Evolutionary conservation across 331 rosid genomes (phyloP).

Genomic region (Phaseolus coccineus): DNA sequence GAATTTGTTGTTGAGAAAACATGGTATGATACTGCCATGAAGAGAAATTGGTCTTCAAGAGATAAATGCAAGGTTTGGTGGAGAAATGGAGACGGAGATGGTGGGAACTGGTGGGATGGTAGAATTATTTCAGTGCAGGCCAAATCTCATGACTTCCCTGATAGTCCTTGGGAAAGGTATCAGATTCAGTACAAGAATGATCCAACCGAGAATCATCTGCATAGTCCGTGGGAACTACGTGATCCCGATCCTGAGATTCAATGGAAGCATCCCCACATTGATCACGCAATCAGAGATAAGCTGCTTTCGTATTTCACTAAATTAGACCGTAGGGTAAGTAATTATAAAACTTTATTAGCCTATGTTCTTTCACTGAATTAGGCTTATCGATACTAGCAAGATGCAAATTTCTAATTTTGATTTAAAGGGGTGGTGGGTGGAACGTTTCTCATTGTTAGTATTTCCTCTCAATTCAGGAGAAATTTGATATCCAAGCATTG

Average conservation of each 20-base stretch:
- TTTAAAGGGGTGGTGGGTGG: neutral
- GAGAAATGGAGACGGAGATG: slow-evolving; percentile 63
- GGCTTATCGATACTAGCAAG: slow-evolving; percentile 9
- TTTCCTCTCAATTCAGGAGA: slow-evolving; percentile 56
- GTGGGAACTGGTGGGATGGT: slow-evolving; percentile 84
- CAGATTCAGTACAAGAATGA: slow-evolving; percentile 61
- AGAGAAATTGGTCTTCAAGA: slow-evolving; percentile 72
- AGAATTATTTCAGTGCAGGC: slow-evolving; percentile 56
- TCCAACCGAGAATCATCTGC: slow-evolving; percentile 53
- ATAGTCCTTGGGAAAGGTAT: slow-evolving; percentile 90
- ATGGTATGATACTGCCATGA: slow-evolving; percentile 71
- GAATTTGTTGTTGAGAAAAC: slow-evolving; percentile 88
- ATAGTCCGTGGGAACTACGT: slow-evolving; percentile 89
- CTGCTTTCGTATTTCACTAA: slow-evolving; percentile 63
- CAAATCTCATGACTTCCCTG: slow-evolving; percentile 70
- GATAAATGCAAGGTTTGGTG: slow-evolving; percentile 88
- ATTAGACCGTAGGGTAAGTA: slow-evolving; percentile 54
- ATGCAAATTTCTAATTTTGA: neutral
- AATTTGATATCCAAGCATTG: slow-evolving; percentile 57
- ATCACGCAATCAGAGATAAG: slow-evolving; percentile 67
- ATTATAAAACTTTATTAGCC: slow-evolving; percentile 41
- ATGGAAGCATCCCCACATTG: slow-evolving; percentile 67
- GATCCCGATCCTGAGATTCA: slow-evolving; percentile 59
- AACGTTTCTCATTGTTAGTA: slow-evolving; percentile 28
- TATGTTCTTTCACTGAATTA: slow-evolving; percentile 1